Conservation (phyloP, 179 eudicot species). For the Silene vulgaris region DNA sequence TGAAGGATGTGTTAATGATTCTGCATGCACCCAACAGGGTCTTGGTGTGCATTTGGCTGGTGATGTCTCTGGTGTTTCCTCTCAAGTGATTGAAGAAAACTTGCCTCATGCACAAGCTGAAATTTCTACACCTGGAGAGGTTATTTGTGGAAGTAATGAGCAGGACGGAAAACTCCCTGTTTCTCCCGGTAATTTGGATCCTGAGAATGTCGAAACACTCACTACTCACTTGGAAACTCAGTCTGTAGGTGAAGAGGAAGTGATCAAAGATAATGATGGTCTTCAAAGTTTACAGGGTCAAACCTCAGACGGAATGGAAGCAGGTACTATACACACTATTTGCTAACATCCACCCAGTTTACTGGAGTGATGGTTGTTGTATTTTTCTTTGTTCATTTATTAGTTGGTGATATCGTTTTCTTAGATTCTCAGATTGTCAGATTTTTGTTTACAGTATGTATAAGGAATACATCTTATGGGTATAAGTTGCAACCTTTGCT, state of each 20-base stretch:
- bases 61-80: slow-evolving; percentile 19
- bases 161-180: slow-evolving; percentile 17
- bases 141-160: slow-evolving; percentile 29
- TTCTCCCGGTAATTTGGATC: slow-evolving; percentile 26
- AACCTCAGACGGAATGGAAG: slow-evolving; percentile 21
- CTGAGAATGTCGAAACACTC: slow-evolving; percentile 20
- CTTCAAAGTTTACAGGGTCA: slow-evolving; percentile 27
- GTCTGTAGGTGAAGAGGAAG: slow-evolving; percentile 23
- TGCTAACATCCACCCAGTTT: not conserved
- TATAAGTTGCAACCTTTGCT: not conserved
- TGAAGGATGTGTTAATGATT: slow-evolving; percentile 25
- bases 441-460: not conserved
- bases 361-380: not conserved
- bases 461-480: not conserved
- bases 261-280: slow-evolving; percentile 16
- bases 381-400: not conserved
- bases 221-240: slow-evolving; percentile 22
- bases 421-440: not conserved
- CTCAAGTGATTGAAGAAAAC: slow-evolving; percentile 23
- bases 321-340: slow-evolving; percentile 34
- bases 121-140: slow-evolving; percentile 21
- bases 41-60: slow-evolving; percentile 17
- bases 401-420: not conserved
- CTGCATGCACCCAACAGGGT: slow-evolving; percentile 21
- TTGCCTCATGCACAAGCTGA: slow-evolving; percentile 23